phyloP scores from a whole-genome alignment of 2,329 filamentous ascomycete species.

The Plectosphaerella cucumerina region DNA sequence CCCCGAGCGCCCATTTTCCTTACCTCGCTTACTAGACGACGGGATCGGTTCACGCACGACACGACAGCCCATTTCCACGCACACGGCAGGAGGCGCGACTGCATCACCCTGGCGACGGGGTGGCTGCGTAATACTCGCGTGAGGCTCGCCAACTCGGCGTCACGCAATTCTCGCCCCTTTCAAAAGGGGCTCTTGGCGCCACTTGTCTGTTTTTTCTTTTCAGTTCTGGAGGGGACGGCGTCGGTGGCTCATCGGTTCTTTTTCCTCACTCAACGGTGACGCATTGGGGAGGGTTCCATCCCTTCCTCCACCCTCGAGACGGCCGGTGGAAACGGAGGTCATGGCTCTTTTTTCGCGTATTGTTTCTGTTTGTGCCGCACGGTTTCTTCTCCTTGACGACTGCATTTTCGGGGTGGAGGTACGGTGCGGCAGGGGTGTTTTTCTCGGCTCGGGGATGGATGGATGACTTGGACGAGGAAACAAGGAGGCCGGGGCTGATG shows the following conservation, averaged over 20 bases:
- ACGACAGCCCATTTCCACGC: slow-evolving; percentile 5
- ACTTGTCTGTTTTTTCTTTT: slow-evolving; percentile 2
- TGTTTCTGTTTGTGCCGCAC: slow-evolving; percentile 3
- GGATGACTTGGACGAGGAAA: not conserved
- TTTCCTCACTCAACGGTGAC: slow-evolving; percentile 8
- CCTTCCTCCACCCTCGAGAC: slow-evolving; percentile 9
- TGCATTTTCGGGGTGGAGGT: not conserved
- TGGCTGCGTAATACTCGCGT: too few species aligned
- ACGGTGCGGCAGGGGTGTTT: slow-evolving; percentile 4
- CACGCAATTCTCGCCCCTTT: slow-evolving; percentile 6
- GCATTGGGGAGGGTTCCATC: slow-evolving; percentile 12
- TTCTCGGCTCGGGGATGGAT: not conserved
- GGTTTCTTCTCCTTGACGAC: not conserved
- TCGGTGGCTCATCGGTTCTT: slow-evolving; percentile 3
- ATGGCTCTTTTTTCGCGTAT: slow-evolving; percentile 2
- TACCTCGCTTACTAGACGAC: slow-evolving; percentile 12
- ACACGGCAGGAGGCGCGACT: not conserved
- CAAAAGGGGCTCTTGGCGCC: slow-evolving; percentile 5
- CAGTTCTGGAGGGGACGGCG: slow-evolving; percentile 1
- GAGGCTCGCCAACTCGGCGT: not conserved
- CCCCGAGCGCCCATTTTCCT: slow-evolving; percentile 6
- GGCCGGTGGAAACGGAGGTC: not conserved
- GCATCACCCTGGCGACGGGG: too few species aligned
- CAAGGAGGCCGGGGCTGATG: not conserved
- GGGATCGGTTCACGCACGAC: slow-evolving; percentile 7